Evolutionary conservation across 2,329 filamentous ascomycete genomes (phyloP), one percentile per base, ranked within the genome.

Genomic region (Fusarium zealandicum): DNA sequence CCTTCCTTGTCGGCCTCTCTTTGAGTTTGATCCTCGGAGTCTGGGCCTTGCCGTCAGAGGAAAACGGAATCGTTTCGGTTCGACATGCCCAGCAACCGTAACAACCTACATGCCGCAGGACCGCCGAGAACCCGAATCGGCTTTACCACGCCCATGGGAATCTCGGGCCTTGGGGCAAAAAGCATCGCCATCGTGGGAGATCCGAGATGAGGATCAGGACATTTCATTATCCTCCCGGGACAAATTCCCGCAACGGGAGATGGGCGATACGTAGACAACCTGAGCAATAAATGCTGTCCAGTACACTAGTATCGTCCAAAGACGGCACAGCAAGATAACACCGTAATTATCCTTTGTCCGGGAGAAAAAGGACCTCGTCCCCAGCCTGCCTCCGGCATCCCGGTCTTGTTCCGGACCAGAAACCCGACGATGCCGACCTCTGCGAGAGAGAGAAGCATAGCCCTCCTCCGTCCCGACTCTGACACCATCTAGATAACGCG

Each of bases 81-180:
- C 49, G 32, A 20, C 22, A 8, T 25, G 22, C 22, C 37, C 49
- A n/a, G n/a, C n/a, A n/a, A 61, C 58, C 58, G 58, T 61, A 47
- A 51, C 49, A 12, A n/a, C 2, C 14, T 25, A 4, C 14, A 51
- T 27, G 20, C 51, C 56, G 56, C 18, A 53, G 47, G 61, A 63
- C 44, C 59, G 58, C 59, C 57, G 59, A 55, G 54, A 39, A 39
- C 35, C 38, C 49, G 50, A 44, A 40, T 46, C 44, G 41, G n/a
- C n/a, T n/a, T n/a, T n/a, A n/a, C n/a, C n/a, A n/a, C n/a, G n/a
- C n/a, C n/a, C n/a, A n/a, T n/a, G n/a, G 48, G 9, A n/a, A 17
- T 28, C 3, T 20, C 18, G 33, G 32, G 43, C 33, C 20, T 20
- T 20, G 4, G 20, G 22, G n/a, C n/a, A n/a, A 25, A 25, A 25